Conservation (phyloP, 2,329 filamentous ascomycete species). For the Paraphaeosphaeria minitans region DNA sequence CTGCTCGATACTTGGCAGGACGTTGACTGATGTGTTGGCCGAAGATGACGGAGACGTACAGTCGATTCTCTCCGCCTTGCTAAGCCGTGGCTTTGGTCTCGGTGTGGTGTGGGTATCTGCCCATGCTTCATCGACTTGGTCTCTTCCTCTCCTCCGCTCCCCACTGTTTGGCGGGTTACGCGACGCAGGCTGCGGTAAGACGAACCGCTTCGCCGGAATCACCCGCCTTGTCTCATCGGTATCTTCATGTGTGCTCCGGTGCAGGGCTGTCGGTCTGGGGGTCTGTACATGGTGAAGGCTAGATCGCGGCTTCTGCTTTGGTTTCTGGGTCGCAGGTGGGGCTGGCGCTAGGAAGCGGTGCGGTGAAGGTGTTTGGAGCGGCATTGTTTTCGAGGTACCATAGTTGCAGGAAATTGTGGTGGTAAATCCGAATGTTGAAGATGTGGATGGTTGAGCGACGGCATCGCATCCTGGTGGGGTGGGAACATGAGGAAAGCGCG, state of each 20-base stretch:
- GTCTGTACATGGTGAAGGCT: constrained; percentile 30
- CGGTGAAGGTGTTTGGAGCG: constrained; percentile 37
- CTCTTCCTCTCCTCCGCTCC: constrained; percentile 3
- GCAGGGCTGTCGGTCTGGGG: constrained; percentile 2
- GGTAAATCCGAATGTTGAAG: not conserved
- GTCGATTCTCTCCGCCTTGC: constrained; percentile 44
- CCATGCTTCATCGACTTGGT: constrained; percentile 9
- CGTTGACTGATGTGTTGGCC: constrained; percentile 8
- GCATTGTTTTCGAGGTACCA: constrained; percentile 21
- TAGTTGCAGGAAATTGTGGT: not conserved
- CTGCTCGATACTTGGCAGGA: constrained; percentile 25
- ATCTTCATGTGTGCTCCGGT: not conserved
- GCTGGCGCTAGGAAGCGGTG: constrained; percentile 41
- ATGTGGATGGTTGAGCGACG: not conserved
- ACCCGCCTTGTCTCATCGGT: constrained; percentile 20
- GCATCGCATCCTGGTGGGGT: constrained; percentile 1
- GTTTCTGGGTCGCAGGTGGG: constrained; percentile 22
- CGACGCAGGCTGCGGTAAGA: constrained; percentile 19
- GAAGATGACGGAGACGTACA: constrained; percentile 31
- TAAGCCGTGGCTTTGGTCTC: constrained; percentile 22
- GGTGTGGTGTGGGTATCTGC: constrained; percentile 17
- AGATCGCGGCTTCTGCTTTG: constrained; percentile 29
- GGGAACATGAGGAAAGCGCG: not conserved
- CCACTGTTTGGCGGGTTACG: constrained; percentile 5
- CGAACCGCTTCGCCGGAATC: constrained; percentile 42